phyloP scores from a whole-genome alignment of 495 filamentous ascomycete genomes.

The Aspergillus diversus region DNA sequence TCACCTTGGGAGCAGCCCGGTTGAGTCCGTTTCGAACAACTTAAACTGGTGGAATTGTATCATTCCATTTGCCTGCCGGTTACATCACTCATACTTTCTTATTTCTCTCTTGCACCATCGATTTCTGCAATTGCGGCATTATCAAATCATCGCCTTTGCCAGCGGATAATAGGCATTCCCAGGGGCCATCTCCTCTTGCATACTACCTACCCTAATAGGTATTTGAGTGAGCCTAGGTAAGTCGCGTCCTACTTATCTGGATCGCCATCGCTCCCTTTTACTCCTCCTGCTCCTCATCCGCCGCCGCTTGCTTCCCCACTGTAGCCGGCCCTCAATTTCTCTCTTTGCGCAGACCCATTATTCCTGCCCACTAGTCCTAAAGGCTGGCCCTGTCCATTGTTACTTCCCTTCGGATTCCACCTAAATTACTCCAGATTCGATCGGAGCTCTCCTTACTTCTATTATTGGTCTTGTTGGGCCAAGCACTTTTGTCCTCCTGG shows the following conservation, averaged over 20 bases:
- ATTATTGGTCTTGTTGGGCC: constrained; percentile 16
- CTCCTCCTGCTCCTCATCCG: constrained; percentile 7
- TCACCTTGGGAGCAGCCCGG: constrained; percentile 18
- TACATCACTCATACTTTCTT: constrained; percentile 17
- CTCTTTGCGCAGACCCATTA: constrained; percentile 10
- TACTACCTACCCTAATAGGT: background rate
- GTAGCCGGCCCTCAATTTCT: background rate
- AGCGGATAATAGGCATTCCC: too few relatives aligned
- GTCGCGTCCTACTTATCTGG: constrained; percentile 2
- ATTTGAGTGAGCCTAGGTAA: background rate
- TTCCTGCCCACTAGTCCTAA: constrained; percentile 8
- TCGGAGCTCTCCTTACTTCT: constrained; percentile 16
- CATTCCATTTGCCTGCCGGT: constrained; percentile 2
- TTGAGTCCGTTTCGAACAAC: constrained; percentile 11
- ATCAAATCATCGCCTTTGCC: constrained; percentile 18
- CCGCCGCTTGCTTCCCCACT: constrained; percentile 1
- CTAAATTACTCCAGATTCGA: constrained; percentile 25
- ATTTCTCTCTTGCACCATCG: constrained; percentile 26
- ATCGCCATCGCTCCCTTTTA: constrained; percentile 1
- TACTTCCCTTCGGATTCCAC: constrained; percentile 22
- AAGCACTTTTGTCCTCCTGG: constrained; percentile 7
- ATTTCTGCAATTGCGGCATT: constrained; percentile 31
- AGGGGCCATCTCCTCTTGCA: background rate
- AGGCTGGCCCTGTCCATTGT: background rate
- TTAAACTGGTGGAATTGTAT: constrained; percentile 5